Percentiles rank a stretch among this genome's conserved stretches.
These are phyloP conservation scores for Orobanche coerulescens DNA, from an alignment of 257 asterid species.

Conservation along the genomic window DNA sequence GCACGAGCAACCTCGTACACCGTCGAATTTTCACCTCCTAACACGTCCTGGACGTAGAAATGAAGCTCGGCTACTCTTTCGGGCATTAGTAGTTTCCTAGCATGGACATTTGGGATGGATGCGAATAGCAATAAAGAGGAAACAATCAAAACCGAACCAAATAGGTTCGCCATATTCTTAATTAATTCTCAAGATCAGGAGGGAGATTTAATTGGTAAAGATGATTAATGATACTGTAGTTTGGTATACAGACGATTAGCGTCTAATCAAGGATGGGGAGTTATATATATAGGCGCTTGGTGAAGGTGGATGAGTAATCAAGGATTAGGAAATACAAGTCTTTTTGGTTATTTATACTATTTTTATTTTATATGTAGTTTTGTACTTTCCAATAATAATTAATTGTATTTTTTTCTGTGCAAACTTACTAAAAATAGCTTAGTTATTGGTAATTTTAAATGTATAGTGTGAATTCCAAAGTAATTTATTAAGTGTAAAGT, in stretches of 20 bases:
- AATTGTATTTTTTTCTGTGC: too few relatives aligned
- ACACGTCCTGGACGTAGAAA: constrained; percentile 31
- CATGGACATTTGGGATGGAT: background rate
- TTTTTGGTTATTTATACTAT: too few relatives aligned
- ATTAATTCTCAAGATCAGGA: background rate
- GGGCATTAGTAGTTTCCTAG: background rate
- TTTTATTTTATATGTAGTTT: too few relatives aligned
- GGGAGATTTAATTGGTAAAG: background rate
- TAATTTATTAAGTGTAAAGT: too few relatives aligned
- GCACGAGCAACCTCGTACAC: constrained; percentile 33
- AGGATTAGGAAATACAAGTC: too few relatives aligned
- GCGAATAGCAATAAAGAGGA: background rate
- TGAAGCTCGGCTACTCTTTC: constrained; percentile 22
- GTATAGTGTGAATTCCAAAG: too few relatives aligned
- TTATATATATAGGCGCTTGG: background rate
- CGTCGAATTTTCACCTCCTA: constrained; percentile 19
- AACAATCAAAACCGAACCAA: background rate
- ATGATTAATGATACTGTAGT: too few relatives aligned
- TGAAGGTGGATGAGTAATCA: too few relatives aligned
- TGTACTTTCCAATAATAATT: too few relatives aligned
- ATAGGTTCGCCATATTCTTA: constrained; percentile 19
- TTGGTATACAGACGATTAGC: too few relatives aligned
- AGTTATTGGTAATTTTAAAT: too few relatives aligned
- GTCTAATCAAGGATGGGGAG: background rate
- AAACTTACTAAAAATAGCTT: too few relatives aligned